A percentile compares a stretch with the other conserved stretches of the same genome.
phyloP scores from a whole-genome alignment of 1,284 basidiomycete species.

The Tilletia horrida region DNA sequence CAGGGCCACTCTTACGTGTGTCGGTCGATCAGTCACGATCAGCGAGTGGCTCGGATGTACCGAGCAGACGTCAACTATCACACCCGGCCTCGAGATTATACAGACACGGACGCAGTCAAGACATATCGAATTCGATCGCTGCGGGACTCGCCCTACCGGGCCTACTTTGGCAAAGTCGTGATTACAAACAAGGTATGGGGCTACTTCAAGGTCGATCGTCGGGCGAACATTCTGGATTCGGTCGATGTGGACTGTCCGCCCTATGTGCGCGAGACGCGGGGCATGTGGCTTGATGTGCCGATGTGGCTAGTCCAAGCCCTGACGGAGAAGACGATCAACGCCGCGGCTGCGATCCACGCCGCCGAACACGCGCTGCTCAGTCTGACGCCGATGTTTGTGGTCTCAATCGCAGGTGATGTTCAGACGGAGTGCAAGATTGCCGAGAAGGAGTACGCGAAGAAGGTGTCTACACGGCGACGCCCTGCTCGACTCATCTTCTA shows the following conservation, averaged over 20 bases:
- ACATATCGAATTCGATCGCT: slow-evolving; percentile 74
- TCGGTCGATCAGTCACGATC: slow-evolving; percentile 76
- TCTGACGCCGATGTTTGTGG: slow-evolving; percentile 64
- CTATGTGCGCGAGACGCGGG: slow-evolving; percentile 71
- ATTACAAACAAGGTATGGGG: slow-evolving; percentile 72
- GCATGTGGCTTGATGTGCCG: slow-evolving; percentile 83
- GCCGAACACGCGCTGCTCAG: slow-evolving; percentile 80
- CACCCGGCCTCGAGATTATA: slow-evolving; percentile 64
- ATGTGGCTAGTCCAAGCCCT: slow-evolving; percentile 61
- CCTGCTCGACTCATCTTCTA: slow-evolving; percentile 83
- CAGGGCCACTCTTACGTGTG: slow-evolving; percentile 61
- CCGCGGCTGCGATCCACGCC: slow-evolving; percentile 76
- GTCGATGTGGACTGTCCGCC: slow-evolving; percentile 77
- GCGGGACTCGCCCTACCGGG: slow-evolving; percentile 62
- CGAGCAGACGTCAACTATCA: slow-evolving; percentile 77
- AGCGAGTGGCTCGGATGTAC: slow-evolving; percentile 68
- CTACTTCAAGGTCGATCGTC: slow-evolving; percentile 51
- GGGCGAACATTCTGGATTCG: slow-evolving; percentile 67
- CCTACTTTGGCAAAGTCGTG: slow-evolving; percentile 71
- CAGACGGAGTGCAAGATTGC: slow-evolving; percentile 75
- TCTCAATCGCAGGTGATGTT: slow-evolving; percentile 66
- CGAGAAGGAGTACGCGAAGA: slow-evolving; percentile 72
- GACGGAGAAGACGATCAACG: slow-evolving; percentile 63
- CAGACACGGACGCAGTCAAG: slow-evolving; percentile 73
- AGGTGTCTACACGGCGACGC: slow-evolving; percentile 66